Evolutionary conservation across 1,284 basidiomycete species (phyloP), one percentile per base, ranked within the genome.

Genomic region (Leccinum griseonigrum): DNA sequence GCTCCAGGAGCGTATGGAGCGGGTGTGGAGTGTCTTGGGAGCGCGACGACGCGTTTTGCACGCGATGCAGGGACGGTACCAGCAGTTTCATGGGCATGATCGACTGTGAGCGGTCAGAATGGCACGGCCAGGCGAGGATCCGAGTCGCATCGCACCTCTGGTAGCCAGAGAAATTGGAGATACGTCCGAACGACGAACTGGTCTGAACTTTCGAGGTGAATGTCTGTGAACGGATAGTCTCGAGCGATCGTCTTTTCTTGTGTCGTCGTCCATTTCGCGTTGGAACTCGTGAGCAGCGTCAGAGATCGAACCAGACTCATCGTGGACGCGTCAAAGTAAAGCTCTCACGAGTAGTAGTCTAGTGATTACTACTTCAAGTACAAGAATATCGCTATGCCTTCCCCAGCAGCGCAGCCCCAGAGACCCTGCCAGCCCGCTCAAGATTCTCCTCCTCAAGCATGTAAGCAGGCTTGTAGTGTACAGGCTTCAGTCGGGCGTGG

Each of bases 81-180:
- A 92, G 74, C 10, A 83, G 71, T 9, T 72, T 66, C 1, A 92
- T 75, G 13, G 89, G 83, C 85, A 88, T 86, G 55, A 90, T 83
- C 2, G 87, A 88, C 90, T 92, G 53, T 51, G 53, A 3, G 38
- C 62, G 67, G 64, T 65, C 14, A 70, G 61, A 61, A 54, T 63
- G 32, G 29, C 26, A 9, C 22, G 26, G 3, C 52, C 28, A 22
- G 13, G 26, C n/a, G 43, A 34, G 7, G 54, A 10, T 6, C 66
- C 11, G 32, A 34, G 13, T 34, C 34, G 52, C 60, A 86, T 34
- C 34, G 52, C 60, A 86, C 90, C 77, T 90, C 83, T 56, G 90
- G 90, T 53, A 91, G 80, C 88, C 89, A 92, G 10, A 92, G 78
- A 66, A 85, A 89, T 68, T 90, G 88, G 46, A 90, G 79, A 73